These are phyloP conservation scores for Terfezia boudieri DNA, from an alignment of 495 filamentous ascomycete genomes.

Conservation along the genomic window DNA sequence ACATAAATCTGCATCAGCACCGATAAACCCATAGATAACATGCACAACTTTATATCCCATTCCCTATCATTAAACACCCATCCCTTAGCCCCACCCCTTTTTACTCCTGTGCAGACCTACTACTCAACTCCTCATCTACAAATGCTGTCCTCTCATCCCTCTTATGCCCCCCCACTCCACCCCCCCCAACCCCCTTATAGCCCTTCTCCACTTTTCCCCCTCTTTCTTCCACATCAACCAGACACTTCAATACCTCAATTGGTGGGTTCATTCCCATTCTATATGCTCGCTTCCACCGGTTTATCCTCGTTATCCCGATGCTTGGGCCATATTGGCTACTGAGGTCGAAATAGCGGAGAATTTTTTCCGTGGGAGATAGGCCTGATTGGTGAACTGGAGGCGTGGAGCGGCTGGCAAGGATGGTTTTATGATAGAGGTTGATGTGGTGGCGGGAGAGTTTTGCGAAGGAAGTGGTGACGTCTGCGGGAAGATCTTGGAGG, in stretches of 20 bases:
- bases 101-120: background rate
- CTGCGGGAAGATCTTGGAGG: background rate
- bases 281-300: constrained; percentile 75
- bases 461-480: background rate
- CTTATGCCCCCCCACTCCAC: constrained; percentile 22
- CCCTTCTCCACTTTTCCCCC: constrained; percentile 9
- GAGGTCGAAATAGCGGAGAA: constrained; percentile 72
- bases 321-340: constrained; percentile 77
- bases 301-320: constrained; percentile 58
- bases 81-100: too few species aligned
- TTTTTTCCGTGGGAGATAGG: constrained; percentile 54
- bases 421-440: background rate
- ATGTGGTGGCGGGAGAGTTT: background rate
- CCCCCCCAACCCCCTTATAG: constrained; percentile 23
- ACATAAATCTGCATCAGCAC: too few species aligned
- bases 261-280: constrained; percentile 61
- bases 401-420: background rate
- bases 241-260: constrained; percentile 70
- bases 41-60: too few species aligned
- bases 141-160: constrained; percentile 37
- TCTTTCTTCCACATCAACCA: constrained; percentile 44
- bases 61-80: too few species aligned
- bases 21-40: too few species aligned
- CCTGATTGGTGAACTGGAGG: constrained; percentile 46
- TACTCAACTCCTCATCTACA: constrained; percentile 55